Evolutionary conservation across 495 filamentous ascomycete species (phyloP).

Genomic region (Aspergillus nidulans): DNA sequence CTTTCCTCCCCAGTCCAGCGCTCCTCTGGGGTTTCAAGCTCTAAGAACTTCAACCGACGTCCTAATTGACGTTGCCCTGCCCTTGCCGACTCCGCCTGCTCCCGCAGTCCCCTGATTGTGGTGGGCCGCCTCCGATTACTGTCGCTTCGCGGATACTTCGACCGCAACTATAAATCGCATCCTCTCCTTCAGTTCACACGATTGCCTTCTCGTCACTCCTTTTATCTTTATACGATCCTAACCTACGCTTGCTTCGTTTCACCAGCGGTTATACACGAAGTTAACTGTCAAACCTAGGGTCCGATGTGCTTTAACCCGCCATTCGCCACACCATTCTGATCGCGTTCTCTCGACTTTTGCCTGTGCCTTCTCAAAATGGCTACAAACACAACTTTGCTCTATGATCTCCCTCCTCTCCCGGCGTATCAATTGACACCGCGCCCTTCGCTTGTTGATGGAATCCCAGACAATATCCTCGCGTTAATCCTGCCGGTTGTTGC

Average conservation of each 20-base stretch:
- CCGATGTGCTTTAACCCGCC: slow-evolving; percentile 9
- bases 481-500: slow-evolving; percentile 72
- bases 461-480: slow-evolving; percentile 76
- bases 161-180: slow-evolving; percentile 2
- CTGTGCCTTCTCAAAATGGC: slow-evolving; percentile 27
- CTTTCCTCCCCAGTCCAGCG: neutral
- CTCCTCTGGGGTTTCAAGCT: neutral
- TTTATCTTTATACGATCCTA: slow-evolving; percentile 2
- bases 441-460: slow-evolving; percentile 64
- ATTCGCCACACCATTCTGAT: slow-evolving; percentile 1
- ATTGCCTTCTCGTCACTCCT: neutral
- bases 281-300: neutral
- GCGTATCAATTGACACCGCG: slow-evolving; percentile 62
- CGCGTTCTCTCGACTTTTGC: slow-evolving; percentile 1
- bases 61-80: slow-evolving; percentile 2
- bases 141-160: slow-evolving; percentile 3
- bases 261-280: neutral
- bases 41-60: neutral
- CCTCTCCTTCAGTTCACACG: neutral
- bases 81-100: neutral
- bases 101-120: slow-evolving; percentile 8
- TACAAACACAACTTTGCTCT: slow-evolving; percentile 36
- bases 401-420: slow-evolving; percentile 71
- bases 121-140: slow-evolving; percentile 8
- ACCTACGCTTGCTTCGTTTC: neutral